These are phyloP conservation scores for Tetradesmus obliquus DNA, from an alignment of 139 green algal genomes.

Conservation along the genomic window DNA sequence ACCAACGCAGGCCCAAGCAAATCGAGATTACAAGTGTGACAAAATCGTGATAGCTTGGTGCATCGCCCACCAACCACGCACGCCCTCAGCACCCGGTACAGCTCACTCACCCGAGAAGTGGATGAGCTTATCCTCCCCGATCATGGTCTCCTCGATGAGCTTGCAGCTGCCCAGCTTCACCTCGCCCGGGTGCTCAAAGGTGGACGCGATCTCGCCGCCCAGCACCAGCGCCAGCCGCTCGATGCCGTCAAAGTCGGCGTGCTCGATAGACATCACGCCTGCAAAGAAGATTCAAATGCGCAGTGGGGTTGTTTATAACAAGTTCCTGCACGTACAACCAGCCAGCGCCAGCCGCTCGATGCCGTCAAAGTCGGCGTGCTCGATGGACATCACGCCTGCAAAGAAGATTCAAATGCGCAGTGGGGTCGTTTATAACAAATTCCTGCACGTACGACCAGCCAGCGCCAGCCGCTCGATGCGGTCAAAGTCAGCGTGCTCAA, in stretches of 20 bases:
- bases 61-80: no score
- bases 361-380: constrained; percentile 80
- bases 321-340: no score
- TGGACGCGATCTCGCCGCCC: constrained; percentile 96
- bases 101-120: constrained; percentile 85
- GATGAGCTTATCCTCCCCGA: constrained; percentile 95
- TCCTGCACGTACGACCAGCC: constrained; percentile 32
- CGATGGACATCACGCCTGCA: constrained; percentile 61
- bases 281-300: not conserved
- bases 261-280: constrained; percentile 73
- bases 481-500: constrained; percentile 83
- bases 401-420: not conserved
- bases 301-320: no score
- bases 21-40: no score
- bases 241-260: constrained; percentile 88
- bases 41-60: no score
- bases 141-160: constrained; percentile 97
- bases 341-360: constrained; percentile 91
- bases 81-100: not conserved
- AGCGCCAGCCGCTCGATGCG: constrained; percentile 96
- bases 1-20: not conserved
- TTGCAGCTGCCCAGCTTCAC: constrained; percentile 92
- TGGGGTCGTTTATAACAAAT: no score
- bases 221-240: constrained; percentile 98
- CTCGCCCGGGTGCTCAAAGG: constrained; percentile 90